Base-by-base conservation (phyloP, 2,329 filamentous ascomycete genomes). In the Dothistroma septosporum region DNA sequence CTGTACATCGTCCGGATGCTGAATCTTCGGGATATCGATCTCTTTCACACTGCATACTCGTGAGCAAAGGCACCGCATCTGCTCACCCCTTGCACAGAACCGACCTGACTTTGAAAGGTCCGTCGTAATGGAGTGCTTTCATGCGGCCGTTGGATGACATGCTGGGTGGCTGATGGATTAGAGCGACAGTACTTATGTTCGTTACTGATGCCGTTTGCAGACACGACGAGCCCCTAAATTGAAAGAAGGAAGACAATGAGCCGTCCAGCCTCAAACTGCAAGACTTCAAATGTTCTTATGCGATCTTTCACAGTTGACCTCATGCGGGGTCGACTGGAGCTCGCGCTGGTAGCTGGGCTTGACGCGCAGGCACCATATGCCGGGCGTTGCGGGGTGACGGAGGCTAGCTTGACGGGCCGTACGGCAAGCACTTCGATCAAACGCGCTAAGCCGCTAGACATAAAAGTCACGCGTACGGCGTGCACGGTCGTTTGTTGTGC, bases 111-210 rank as follows among this genome's bases (percentile, higher is more conserved):
- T 44, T 44, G 14, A 82, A 84, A 0, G 85, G 82, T 1, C 84
- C 84, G 49, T 84, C 80, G 66, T 87, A 87, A 68, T 85, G 84
- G 58, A 87, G 78, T 11, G 84, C 85, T 73, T 85, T 85, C 85
- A 87, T 86, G 55, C 67, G 69, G 37, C 50, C 52, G 10, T 24
- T n/a, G 21, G 57, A 48, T 55, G 57, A 48, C 57, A 59, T 64
- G 16, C 21, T 64, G 49, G 53, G 12, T 37, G 31, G 37, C 5
- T 49, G 62, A 49, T 60, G 31, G 7, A 57, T 64, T 22, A 6
- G 24, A 28, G 24, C 6, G 24, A 28, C 6, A 28, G 24, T 28
- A 28, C 24, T 28, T 28, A 28, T 28, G 6, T 28, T 28, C 24
- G 24, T 28, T 28, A 28, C 24, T 6, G 24, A 28, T 28, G 24